Conservation (phyloP, 2,329 filamentous ascomycete genomes). For the Penicillium oxalicum region DNA sequence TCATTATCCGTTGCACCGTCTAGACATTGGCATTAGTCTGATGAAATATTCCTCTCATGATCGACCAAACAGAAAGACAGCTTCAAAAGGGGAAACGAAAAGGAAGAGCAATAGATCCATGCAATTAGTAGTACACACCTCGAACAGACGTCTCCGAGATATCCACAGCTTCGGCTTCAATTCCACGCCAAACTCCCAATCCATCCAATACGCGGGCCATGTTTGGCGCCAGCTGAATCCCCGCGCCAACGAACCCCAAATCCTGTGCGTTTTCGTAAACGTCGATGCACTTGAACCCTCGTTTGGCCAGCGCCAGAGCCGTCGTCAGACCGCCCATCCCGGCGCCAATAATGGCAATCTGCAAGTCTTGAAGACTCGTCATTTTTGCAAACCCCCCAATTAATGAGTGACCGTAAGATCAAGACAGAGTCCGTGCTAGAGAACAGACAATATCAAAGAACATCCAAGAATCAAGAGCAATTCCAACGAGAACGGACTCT, state of each 20-base stretch:
- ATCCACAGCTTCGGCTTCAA: conserved; percentile 65
- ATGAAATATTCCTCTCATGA: too few species aligned
- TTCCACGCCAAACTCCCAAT: conserved; percentile 65
- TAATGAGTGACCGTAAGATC: too few species aligned
- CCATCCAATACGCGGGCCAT: conserved; percentile 69
- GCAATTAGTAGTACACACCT: conserved; percentile 39
- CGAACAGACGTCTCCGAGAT: conserved; percentile 67
- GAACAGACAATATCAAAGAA: too few species aligned
- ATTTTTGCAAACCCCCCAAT: conserved; percentile 15
- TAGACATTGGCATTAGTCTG: conserved; percentile 25
- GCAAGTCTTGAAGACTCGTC: conserved; percentile 29
- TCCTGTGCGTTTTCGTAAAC: conserved; percentile 68
- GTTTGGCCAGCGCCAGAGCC: conserved; percentile 67
- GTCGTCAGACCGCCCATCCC: conserved; percentile 72
- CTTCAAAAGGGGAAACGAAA: neutral
- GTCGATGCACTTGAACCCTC: conserved; percentile 66
- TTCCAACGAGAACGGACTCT: too few species aligned
- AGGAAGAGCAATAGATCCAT: neutral
- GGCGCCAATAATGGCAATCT: conserved; percentile 46
- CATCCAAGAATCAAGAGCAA: too few species aligned
- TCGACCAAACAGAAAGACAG: too few species aligned
- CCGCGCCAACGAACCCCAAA: conserved; percentile 75
- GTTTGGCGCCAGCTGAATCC: conserved; percentile 78
- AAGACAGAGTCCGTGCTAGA: too few species aligned
- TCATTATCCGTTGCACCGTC: conserved; percentile 60